Conservation (phyloP, 768 basidiomycete genomes). For the Boletus bicolor region DNA sequence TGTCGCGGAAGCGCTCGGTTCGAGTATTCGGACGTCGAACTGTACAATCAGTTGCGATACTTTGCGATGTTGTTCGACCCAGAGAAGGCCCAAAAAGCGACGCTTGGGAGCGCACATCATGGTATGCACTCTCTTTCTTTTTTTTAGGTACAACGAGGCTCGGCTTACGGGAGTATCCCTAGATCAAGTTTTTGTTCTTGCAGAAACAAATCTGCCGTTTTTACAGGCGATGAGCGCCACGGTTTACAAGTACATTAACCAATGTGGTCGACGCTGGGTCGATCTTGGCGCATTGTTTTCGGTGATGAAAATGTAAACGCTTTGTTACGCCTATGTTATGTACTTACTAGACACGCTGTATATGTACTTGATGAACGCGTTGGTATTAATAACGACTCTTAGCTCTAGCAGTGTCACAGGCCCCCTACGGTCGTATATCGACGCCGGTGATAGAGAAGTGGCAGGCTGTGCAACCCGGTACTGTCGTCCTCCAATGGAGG, state of each 20-base stretch:
- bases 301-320: constrained; percentile 60
- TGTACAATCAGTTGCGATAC: constrained; percentile 91
- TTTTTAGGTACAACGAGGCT: not conserved
- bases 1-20: constrained; percentile 13
- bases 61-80: constrained; percentile 75
- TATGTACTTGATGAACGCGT: not conserved
- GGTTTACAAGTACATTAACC: constrained; percentile 78
- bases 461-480: constrained; percentile 36
- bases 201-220: constrained; percentile 45
- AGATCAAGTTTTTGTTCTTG: constrained; percentile 58
- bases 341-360: constrained; percentile 10
- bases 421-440: constrained; percentile 51
- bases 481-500: constrained; percentile 18
- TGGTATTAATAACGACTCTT: constrained; percentile 6
- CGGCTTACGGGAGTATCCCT: not conserved
- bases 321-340: not conserved
- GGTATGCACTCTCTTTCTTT: constrained; percentile 31
- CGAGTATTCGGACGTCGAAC: constrained; percentile 78
- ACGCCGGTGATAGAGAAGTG: constrained; percentile 63
- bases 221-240: constrained; percentile 52
- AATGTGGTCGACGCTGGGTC: constrained; percentile 89
- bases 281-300: constrained; percentile 78
- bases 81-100: constrained; percentile 54
- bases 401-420: not conserved
- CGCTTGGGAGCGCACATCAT: constrained; percentile 43